phyloP scores from a whole-genome alignment of 441 rosid genomes.

The Pelargonium fulgidum region DNA sequence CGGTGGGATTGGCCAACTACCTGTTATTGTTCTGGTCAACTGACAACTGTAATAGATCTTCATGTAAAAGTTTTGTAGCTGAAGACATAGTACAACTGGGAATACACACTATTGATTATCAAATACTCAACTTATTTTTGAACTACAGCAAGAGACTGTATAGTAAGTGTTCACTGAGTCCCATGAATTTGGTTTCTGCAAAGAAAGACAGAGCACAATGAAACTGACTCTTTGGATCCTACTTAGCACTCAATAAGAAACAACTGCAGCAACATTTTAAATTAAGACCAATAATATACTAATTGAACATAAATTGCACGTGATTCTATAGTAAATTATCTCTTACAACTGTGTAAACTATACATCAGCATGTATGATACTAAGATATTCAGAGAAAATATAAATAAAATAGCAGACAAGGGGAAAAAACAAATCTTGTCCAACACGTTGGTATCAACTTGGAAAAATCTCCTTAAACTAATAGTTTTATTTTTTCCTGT shows the following conservation, averaged over 20 bases:
- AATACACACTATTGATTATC: too few species aligned
- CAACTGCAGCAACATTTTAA: background rate
- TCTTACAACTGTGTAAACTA: background rate
- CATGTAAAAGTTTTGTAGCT: too few species aligned
- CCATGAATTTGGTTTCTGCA: conserved; percentile 4
- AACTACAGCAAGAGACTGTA: background rate
- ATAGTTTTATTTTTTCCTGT: background rate
- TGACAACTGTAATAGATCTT: background rate
- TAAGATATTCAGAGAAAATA: background rate
- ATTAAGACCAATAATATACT: background rate
- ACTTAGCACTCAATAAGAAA: background rate
- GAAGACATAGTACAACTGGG: too few species aligned
- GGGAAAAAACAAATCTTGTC: background rate
- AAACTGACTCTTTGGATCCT: background rate
- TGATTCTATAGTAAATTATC: background rate
- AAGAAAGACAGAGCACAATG: background rate
- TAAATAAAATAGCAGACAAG: background rate
- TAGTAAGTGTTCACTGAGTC: background rate
- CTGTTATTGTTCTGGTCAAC: background rate
- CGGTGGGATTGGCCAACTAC: background rate
- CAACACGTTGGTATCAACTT: background rate
- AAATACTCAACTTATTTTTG: background rate
- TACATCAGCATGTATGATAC: background rate
- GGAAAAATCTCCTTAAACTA: background rate
- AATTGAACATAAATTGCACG: background rate